Percentiles rank a stretch among this genome's conserved stretches.
Evolutionary conservation across 768 basidiomycete genomes (phyloP).

Genomic region (Lepiota brunneoincarnata): DNA sequence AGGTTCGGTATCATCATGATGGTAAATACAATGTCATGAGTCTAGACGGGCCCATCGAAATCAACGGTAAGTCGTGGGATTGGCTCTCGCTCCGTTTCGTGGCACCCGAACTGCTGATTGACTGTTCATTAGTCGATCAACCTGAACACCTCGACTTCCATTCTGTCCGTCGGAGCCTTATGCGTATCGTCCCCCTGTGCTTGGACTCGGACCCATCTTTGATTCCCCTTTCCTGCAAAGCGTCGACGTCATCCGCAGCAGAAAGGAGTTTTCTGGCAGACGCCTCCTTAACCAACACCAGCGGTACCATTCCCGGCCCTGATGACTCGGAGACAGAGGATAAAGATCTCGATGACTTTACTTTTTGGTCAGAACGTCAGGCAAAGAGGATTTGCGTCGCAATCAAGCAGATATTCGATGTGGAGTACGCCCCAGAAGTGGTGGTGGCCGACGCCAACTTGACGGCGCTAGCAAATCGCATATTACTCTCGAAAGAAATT

Average conservation of each 20-base stretch:
- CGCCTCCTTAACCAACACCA: conserved; percentile 1
- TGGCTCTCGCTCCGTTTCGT: conserved; percentile 1
- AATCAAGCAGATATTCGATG: conserved; percentile 78
- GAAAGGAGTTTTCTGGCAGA: not conserved
- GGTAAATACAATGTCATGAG: conserved; percentile 97
- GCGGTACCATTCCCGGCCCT: conserved; percentile 15
- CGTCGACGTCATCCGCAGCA: conserved; percentile 19
- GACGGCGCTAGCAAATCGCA: conserved; percentile 77
- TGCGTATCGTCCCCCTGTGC: conserved; percentile 80
- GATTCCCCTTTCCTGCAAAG: conserved; percentile 67
- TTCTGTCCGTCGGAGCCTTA: conserved; percentile 63
- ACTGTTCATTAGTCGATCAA: conserved; percentile 54
- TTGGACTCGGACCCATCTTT: conserved; percentile 84
- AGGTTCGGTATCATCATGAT: conserved; percentile 93
- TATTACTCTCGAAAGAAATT: conserved; percentile 63
- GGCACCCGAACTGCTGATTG: conserved; percentile 8
- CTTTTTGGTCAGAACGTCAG: conserved; percentile 89
- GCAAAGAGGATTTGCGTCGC: conserved; percentile 84
- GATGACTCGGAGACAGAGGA: conserved; percentile 32
- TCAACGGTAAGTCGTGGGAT: conserved; percentile 63
- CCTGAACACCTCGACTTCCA: conserved; percentile 62
- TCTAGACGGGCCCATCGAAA: conserved; percentile 80
- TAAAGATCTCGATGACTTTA: conserved; percentile 88
- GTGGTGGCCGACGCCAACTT: conserved; percentile 93
- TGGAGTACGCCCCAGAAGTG: conserved; percentile 89